These are phyloP conservation scores for Nephelium lappaceum DNA, from an alignment of 345 rosid species.

Conservation along the genomic window DNA sequence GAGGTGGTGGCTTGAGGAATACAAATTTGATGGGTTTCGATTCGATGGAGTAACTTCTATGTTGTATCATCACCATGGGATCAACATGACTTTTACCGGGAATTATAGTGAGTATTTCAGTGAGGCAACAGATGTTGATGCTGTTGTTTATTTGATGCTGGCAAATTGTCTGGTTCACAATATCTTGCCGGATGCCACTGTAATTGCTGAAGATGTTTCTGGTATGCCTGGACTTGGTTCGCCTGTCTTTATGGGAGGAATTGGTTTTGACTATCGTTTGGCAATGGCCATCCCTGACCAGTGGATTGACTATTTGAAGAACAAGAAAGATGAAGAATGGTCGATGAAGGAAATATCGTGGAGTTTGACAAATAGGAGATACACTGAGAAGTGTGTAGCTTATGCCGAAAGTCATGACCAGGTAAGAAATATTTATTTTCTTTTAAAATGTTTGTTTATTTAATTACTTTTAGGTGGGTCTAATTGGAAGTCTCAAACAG, in stretches of 20 bases:
- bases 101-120: conserved; percentile 68
- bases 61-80: conserved; percentile 83
- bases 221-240: conserved; percentile 85
- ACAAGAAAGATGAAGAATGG: conserved; percentile 76
- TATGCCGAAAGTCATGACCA: conserved; percentile 93
- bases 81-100: conserved; percentile 64
- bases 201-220: conserved; percentile 85
- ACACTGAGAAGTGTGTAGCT: conserved; percentile 71
- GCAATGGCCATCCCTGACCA: conserved; percentile 85
- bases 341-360: conserved; percentile 62
- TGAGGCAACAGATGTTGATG: conserved; percentile 74
- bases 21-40: conserved; percentile 74
- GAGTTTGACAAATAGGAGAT: conserved; percentile 74
- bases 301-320: conserved; percentile 83
- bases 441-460: conserved; percentile 11
- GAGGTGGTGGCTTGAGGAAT: conserved; percentile 90
- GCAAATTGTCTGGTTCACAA: conserved; percentile 64
- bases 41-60: conserved; percentile 84
- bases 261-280: conserved; percentile 74
- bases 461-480: neutral
- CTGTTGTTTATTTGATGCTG: conserved; percentile 76
- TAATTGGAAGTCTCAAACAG: conserved; percentile 4
- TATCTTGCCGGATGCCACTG: conserved; percentile 67
- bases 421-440: conserved; percentile 34
- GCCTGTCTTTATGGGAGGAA: conserved; percentile 62